Evolutionary conservation across 1,284 basidiomycete genomes (phyloP).

Genomic region (Ceratobasidium sp.): DNA sequence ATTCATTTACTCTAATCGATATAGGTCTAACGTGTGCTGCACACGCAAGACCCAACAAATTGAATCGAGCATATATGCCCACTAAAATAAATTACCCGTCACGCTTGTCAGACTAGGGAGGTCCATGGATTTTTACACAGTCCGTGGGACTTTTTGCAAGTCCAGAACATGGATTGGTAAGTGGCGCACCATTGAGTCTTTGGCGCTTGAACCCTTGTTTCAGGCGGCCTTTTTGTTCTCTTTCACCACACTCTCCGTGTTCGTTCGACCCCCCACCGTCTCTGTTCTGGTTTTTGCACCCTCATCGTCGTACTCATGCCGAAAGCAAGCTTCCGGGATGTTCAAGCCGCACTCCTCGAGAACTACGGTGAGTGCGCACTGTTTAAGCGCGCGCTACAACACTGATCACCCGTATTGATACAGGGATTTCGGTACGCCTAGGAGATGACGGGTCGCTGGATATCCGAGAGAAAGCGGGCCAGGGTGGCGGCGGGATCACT

Average conservation of each 20-base stretch:
- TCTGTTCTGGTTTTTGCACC: background rate
- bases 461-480: background rate
- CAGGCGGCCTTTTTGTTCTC: background rate
- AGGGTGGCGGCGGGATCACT: background rate
- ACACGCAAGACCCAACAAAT: background rate
- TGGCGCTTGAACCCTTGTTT: background rate
- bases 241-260: too few species aligned
- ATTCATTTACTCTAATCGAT: constrained; percentile 86
- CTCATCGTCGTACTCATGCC: background rate
- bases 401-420: background rate
- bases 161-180: background rate
- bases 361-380: background rate
- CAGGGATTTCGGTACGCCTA: background rate
- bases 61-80: background rate
- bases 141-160: background rate
- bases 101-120: background rate
- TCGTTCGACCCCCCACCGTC: background rate
- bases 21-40: constrained; percentile 65
- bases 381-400: background rate
- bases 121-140: background rate
- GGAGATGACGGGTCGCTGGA: background rate
- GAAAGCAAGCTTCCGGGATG: background rate
- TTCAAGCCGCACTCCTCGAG: background rate
- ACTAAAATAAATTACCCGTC: background rate
- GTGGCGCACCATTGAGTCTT: background rate